Evolutionary conservation across 192 early-diverging fungal species (phyloP).

Genomic region (Coemansia sp.): DNA sequence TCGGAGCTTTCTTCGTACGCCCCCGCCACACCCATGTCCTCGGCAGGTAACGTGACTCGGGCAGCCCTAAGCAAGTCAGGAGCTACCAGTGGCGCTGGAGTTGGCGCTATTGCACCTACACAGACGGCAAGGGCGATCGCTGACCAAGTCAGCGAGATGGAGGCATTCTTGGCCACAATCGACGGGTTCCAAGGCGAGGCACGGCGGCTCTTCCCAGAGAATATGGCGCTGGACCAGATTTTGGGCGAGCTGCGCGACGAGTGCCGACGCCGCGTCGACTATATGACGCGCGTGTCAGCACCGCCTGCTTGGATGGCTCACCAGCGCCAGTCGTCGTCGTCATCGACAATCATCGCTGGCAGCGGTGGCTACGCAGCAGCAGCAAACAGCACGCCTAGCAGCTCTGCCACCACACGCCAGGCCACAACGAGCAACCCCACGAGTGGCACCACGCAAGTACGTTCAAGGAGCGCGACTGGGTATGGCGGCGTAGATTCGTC

Average conservation of each 20-base stretch:
- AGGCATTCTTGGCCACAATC: constrained; percentile 29
- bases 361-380: background rate
- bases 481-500: constrained; percentile 6
- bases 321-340: constrained; percentile 22
- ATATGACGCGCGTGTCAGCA: constrained; percentile 43
- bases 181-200: constrained; percentile 37
- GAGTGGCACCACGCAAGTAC: background rate
- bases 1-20: constrained; percentile 10
- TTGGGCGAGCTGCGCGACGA: constrained; percentile 47
- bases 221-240: constrained; percentile 41
- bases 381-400: background rate
- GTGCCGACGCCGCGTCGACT: constrained; percentile 44
- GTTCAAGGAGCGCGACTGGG: background rate
- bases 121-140: constrained; percentile 15
- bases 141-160: constrained; percentile 31
- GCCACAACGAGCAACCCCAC: background rate
- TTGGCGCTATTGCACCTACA: background rate
- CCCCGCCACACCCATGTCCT: constrained; percentile 4
- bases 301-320: constrained; percentile 33
- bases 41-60: background rate
- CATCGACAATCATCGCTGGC: constrained; percentile 19
- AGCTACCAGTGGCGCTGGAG: background rate
- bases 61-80: background rate
- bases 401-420: background rate
- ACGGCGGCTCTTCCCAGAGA: constrained; percentile 44